phyloP scores from a whole-genome alignment of 495 filamentous ascomycete genomes.

The Talaromyces proteolyticus region DNA sequence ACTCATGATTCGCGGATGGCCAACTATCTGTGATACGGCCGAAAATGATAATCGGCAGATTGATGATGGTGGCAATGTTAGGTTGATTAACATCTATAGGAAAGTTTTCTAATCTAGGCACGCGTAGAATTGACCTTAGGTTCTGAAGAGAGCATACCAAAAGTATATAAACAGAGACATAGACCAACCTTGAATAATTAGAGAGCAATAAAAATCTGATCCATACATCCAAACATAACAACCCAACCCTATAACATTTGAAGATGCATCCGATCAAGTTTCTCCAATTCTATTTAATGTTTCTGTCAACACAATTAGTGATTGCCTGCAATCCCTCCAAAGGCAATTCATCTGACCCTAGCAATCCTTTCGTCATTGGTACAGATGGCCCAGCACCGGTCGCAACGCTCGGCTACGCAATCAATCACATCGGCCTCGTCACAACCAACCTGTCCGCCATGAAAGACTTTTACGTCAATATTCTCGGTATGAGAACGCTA shows the following conservation, averaged over 20 bases:
- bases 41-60: too few relatives aligned
- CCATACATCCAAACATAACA: not conserved
- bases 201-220: not conserved
- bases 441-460: slow-evolving; percentile 17
- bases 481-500: slow-evolving; percentile 26
- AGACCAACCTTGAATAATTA: not conserved
- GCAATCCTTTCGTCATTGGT: slow-evolving; percentile 8
- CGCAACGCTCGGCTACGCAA: slow-evolving; percentile 21
- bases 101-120: not conserved
- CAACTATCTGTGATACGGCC: not conserved
- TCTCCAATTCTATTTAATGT: not conserved
- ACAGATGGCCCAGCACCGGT: slow-evolving; percentile 11
- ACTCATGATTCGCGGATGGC: not conserved
- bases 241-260: not conserved
- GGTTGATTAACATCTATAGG: not conserved
- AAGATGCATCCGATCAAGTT: not conserved
- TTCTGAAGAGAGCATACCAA: not conserved
- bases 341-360: not conserved
- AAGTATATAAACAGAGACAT: not conserved
- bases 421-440: slow-evolving; percentile 27
- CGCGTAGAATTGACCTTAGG: too few relatives aligned
- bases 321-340: not conserved
- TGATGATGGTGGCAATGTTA: too few relatives aligned
- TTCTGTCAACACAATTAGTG: not conserved
- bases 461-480: slow-evolving; percentile 22